Evolutionary conservation across 1,284 basidiomycete genomes (phyloP), one percentile per base, ranked within the genome.

Genomic region (Leccinum fuscescens): DNA sequence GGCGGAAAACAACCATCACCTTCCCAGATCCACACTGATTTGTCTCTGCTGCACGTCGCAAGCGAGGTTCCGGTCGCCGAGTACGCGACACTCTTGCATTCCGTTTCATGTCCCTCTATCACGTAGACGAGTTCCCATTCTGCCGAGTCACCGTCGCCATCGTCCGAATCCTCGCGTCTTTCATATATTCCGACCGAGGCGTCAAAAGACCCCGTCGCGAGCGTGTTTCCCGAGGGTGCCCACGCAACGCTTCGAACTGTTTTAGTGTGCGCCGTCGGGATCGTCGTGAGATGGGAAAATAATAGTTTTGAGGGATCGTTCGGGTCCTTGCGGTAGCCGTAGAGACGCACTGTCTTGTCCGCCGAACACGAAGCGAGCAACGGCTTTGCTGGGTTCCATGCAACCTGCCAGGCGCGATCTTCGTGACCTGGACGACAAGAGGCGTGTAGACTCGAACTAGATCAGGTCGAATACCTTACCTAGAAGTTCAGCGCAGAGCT

Each of bases 21-120:
- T 82, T 98, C 97, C 96, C 97, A 99, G 54, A 99, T 85, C 97
- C 97, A 99, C 1, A 99, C 96, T 14, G 92, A 94, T 77, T 98
- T 98, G 78, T 99, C 97, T 61, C 97, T 82, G 67, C 92, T 92
- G 72, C 96, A 98, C 67, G 90, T 95, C 6, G 96, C 96, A 15
- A 99, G 80, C 27, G 98, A 76, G 5, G 83, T 89, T 0, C 96
- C 97, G 24, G 82, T 80, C 50, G 77, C 78, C 17, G 92, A 96
- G 76, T 94, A 99, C 3, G 88, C 92, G 0, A 98, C 92, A 66
- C 89, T 86, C 80, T 99, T 99, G 79, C 96, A 98, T 74, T 99
- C 97, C 55, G 90, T 96, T 74, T 99, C 97, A 72, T 99, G 97
- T 0, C 97, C 97, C 72, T 98, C 96, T 35, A 98, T 76, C 50